Evolutionary conservation across 345 rosid genomes (phyloP).

Genomic region (Lagerstroemia speciosa): DNA sequence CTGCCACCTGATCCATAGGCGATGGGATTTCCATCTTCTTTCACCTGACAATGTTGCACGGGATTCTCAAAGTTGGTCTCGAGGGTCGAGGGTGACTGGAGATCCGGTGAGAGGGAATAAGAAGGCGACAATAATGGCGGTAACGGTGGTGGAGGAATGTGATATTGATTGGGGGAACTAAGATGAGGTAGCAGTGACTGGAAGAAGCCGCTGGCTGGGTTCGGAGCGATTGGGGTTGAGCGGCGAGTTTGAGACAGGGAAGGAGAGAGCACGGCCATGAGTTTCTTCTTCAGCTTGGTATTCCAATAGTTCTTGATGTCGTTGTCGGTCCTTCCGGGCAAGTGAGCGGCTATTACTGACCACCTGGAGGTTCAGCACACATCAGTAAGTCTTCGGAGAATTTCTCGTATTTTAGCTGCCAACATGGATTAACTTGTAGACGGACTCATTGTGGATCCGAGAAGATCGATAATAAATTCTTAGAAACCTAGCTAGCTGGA

Average conservation of each 20-base stretch:
- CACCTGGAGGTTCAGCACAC: constrained; percentile 51
- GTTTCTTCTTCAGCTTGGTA: constrained; percentile 78
- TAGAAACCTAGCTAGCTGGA: not conserved
- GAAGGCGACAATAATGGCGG: not conserved
- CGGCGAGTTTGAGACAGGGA: no score
- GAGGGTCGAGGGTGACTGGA: not conserved
- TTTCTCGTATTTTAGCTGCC: no score
- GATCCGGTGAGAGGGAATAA: not conserved
- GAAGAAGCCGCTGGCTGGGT: no score
- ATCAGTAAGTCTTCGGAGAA: no score
- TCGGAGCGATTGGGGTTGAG: no score
- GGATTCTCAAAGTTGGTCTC: constrained; percentile 13
- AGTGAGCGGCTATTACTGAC: constrained; percentile 73
- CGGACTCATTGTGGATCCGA: no score
- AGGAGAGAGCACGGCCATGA: no score
- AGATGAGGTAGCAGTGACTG: constrained; percentile 10
- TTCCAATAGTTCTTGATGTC: constrained; percentile 85
- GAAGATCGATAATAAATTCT: no score
- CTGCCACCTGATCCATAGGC: not conserved
- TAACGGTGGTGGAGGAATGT: constrained; percentile 11
- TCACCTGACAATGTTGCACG: constrained; percentile 15
- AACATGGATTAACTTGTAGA: no score
- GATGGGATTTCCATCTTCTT: constrained; percentile 13
- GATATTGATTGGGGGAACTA: not conserved
- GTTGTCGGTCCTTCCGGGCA: constrained; percentile 79